Evolutionary conservation across 805 yeast genomes (phyloP), one percentile per base, ranked within the genome.

Genomic region (Lachancea lanzarotensis): DNA sequence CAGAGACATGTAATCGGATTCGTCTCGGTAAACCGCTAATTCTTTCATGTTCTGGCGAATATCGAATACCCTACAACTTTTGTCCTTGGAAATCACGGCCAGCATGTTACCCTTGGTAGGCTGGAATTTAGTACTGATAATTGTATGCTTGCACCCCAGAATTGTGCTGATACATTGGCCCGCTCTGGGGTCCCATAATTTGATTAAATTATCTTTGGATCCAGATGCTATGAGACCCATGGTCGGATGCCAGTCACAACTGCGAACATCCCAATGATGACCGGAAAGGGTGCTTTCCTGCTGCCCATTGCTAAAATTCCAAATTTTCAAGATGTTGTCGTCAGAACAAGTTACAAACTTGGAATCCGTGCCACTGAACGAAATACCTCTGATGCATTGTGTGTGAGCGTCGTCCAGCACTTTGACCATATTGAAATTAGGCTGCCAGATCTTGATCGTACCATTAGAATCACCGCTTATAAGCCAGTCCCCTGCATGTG

Each of bases 241-340:
- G 11, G 75, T 72, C 4, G 95, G 86, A 65, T 93, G 99, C 99
- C 99, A 93, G 64, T 93, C 98, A 43, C 95, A 86, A 44, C 90
- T 80, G 61, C 93, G 93, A 18, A 93, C 97, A 66, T 93, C 99
- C 99, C 99, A 93, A 62, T 95, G 96, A 66, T 93, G 99, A 2
- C 98, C 98, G 19, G 80, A 74, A 44, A 93, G 70, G 0, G 78
- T 72, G 39, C 85, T 68, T 60, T 93, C 99, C 54, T 87, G 93
- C 47, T 75, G 70, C 31, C 93, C 93, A 58, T 84, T 86, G 59
- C 86, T 83, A 67, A 93, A 93, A 66, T 90, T 87, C 97, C 98
- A 93, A 32, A 93, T 82, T 61, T 93, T 95, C 49, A 91, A 70
- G 5, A 83, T 75, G 42, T 88, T 84, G 65, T 93, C 99, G 66